Evolutionary conservation across 2,329 filamentous ascomycete species (phyloP), one percentile per base, ranked within the genome.

Genomic region (Aspergillus sclerotialis): DNA sequence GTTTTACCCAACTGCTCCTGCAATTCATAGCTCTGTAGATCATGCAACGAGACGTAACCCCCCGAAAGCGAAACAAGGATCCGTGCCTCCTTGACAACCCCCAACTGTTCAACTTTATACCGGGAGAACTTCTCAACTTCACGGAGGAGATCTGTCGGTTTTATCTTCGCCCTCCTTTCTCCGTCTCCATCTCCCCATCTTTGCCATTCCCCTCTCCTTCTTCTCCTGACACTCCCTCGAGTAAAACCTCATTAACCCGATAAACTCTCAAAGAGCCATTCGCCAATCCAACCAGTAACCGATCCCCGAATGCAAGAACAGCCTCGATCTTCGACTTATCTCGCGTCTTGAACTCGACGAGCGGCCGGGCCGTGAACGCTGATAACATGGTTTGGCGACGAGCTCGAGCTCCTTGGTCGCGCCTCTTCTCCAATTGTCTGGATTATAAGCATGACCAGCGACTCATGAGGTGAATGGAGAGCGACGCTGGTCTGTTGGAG

Each of bases 301-400:
- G 80, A 59, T 98, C 92, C 56, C 89, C 88, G 65, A 94, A 86
- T 42, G 90, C 86, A 30, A 96, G 75, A 48, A 98, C 86, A 32
- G 86, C 92, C 67, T 98, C 92, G 65, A 98, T 94, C 72, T 84
- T 92, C 47, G 86, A 93, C 72, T 93, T 95, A 77, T 96, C 90
- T 64, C 86, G 82, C 64, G 81, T 80, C 69, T 84, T 89, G 55
- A 98, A 83, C 84, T 98, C 92, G 73, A 96, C 84, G 61, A 98
- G 90, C 45, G 89, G 85, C 57, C 86, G 84, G 69, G 92, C 89
- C 51, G 84, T 94, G 68, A 98, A 98, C 59, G 92, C 92, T 66
- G 90, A 93, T 66, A 98, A 82, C 92, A 95, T 95, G 45, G 46
- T 42, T 47, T 38, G 43, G 48, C 49, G 18, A 21, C 36, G 33